Base-by-base conservation (phyloP, 2,329 filamentous ascomycete genomes). In the Clonostachys sp. region DNA sequence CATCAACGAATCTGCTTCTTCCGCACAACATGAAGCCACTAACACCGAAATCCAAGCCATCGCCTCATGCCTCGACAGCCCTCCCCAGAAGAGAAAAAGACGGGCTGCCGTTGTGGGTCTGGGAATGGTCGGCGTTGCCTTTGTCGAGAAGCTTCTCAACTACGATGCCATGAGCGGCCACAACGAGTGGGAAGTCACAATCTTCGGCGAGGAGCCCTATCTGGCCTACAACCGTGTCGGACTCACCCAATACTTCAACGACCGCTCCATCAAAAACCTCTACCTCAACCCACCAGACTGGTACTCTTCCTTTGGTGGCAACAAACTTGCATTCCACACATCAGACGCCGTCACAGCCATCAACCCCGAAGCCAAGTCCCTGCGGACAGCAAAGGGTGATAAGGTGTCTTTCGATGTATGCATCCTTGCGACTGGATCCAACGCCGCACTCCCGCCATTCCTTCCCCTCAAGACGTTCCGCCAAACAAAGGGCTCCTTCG, bases 161-260 rank as follows among this genome's bases (percentile, higher is more conserved):
- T 81, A 91, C 46, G 91, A 95, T 62, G 81, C 83, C 2, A 83
- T 86, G 58, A 69, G 81, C 52, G 75, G 84, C 57, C 36, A 12
- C 14, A 18, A 39, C 17, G 84, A 91, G 63, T 95, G 91, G 62
- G 82, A 89, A 53, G 79, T 96, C 45, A 77, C 89, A 2, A 89
- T 96, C 12, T 86, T 96, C 51, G 91, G 91, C 52, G 91, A 96
- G 59, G 91, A 96, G 62, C 74, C 86, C 17, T 87, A 96, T 70
- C 72, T 95, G 46, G 91, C 91, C 17, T 96, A 96, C 65, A 96
- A 96, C 63, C 84, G 91, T 49, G 91, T 96, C 33, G 91, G 91
- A 4, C 74, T 96, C 45, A 95, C 90, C 4, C 89, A 84, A 50
- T 96, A 91, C 73, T 96, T 96, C 62, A 84, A 89, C 56, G 89